A percentile compares a stretch with the other conserved stretches of the same genome.
phyloP scores from a whole-genome alignment of 768 basidiomycete genomes.

The Lactarius quietus region DNA sequence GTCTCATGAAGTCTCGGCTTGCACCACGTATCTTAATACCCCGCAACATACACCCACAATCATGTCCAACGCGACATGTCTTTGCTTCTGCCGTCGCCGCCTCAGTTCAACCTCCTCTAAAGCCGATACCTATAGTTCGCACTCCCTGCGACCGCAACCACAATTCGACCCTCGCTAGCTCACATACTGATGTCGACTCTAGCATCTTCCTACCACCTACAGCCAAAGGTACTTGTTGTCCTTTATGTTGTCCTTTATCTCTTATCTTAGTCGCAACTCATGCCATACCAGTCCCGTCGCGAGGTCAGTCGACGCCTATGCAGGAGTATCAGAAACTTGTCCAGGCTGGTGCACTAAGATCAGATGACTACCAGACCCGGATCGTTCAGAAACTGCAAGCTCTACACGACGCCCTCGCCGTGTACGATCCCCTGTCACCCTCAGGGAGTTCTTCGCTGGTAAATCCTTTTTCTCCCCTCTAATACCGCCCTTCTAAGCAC shows the following conservation, averaged over 20 bases:
- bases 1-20: background rate
- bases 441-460: conserved; percentile 35
- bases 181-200: background rate
- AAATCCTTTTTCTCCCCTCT: conserved; percentile 19
- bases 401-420: conserved; percentile 65
- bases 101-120: background rate
- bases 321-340: conserved; percentile 49
- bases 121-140: background rate
- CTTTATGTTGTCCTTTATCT: background rate
- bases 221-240: conserved; percentile 6
- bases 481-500: background rate
- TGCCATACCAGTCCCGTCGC: background rate
- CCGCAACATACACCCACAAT: background rate
- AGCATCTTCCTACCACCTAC: background rate
- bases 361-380: conserved; percentile 79
- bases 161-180: conserved; percentile 11
- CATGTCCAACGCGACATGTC: background rate
- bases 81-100: background rate
- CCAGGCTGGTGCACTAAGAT: conserved; percentile 49
- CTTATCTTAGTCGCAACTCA: background rate
- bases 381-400: conserved; percentile 82
- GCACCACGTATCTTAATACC: conserved; percentile 14
- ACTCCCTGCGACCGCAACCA: background rate
- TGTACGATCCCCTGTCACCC: conserved; percentile 61
- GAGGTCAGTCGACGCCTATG: conserved; percentile 30